phyloP scores from a whole-genome alignment of 2,329 filamentous ascomycete genomes.

The Neopestalotiopsis rosae region DNA sequence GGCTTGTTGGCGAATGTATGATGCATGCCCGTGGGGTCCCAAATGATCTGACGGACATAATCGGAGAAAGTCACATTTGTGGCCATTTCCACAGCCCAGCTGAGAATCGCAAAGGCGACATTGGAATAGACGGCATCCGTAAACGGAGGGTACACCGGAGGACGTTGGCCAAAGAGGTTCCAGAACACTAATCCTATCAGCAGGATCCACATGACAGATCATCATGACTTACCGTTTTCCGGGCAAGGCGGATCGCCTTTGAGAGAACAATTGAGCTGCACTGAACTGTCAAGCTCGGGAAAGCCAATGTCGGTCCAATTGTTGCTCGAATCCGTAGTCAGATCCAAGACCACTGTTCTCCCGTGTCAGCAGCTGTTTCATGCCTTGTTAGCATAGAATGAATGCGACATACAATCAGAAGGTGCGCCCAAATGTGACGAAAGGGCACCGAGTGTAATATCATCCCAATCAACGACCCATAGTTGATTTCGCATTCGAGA shows the following conservation, averaged over 20 bases:
- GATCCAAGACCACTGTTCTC: not conserved
- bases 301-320: slow-evolving; percentile 14
- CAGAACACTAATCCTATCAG: slow-evolving; percentile 4
- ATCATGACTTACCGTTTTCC: not conserved
- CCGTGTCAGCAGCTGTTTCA: not conserved
- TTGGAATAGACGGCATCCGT: slow-evolving; percentile 36
- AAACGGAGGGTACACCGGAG: slow-evolving; percentile 35
- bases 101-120: slow-evolving; percentile 29
- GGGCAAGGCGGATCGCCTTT: slow-evolving; percentile 8
- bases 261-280: slow-evolving; percentile 4
- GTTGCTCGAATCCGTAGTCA: not conserved
- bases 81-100: slow-evolving; percentile 22
- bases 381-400: not conserved
- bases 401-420: not conserved
- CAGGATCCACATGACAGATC: not conserved
- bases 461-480: slow-evolving; percentile 30
- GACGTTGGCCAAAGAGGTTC: slow-evolving; percentile 16
- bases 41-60: slow-evolving; percentile 22
- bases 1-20: slow-evolving; percentile 28
- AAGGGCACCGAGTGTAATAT: slow-evolving; percentile 33
- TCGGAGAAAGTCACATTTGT: slow-evolving; percentile 12
- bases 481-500: slow-evolving; percentile 25
- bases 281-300: not conserved
- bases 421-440: slow-evolving; percentile 30
- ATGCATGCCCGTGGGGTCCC: slow-evolving; percentile 26